Evolutionary conservation across 2,329 filamentous ascomycete genomes (phyloP), one percentile per base, ranked within the genome.

Genomic region (Colletotrichum sp.): DNA sequence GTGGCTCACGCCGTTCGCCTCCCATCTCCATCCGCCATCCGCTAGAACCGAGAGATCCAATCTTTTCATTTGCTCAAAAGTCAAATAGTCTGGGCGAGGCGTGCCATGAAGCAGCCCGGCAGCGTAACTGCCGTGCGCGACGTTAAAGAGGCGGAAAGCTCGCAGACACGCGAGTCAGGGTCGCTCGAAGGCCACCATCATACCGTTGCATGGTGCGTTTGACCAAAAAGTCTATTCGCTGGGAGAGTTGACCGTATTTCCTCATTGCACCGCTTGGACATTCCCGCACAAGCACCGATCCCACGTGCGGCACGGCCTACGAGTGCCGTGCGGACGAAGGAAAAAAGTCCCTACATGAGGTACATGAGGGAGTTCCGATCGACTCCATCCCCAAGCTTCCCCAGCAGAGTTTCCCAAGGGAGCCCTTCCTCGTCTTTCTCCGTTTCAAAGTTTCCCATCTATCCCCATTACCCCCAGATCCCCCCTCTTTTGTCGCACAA

Each of bases 141-240:
- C 18, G 65, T 67, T 32, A 30, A 18, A 18, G 43, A 67, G n/a
- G 27, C 8, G 28, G 65, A 36, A 27, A 10, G 34, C 13, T 39
- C 32, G 48, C 65, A 67, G 43, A 32, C 25, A 34, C 48, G 25
- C 52, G 72, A 74, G 72, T 74, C 48, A 74, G 34, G 12, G 18
- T 66, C 15, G 18, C 48, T 18, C 22, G 13, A 7, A 32, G 25
- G 9, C 52, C 52, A 15, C 36, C 60, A 66, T 61, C 48, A 60
- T 39, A 55, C 48, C 30, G 68, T 66, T 75, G 72, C 72, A 75
- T 66, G 72, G 52, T 34, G 72, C 39, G 68, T 71, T 75, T 71
- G 72, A 71, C 61, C 25, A 55, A 48, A 48, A 75, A 66, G 60
- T 75, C 68, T 71, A 75, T 71, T 52, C 16, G 52, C 32, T 34